A percentile compares a stretch with the other conserved stretches of the same genome.
phyloP scores from a whole-genome alignment of 2,329 filamentous ascomycete genomes.

The Sporothrix mexicana region DNA sequence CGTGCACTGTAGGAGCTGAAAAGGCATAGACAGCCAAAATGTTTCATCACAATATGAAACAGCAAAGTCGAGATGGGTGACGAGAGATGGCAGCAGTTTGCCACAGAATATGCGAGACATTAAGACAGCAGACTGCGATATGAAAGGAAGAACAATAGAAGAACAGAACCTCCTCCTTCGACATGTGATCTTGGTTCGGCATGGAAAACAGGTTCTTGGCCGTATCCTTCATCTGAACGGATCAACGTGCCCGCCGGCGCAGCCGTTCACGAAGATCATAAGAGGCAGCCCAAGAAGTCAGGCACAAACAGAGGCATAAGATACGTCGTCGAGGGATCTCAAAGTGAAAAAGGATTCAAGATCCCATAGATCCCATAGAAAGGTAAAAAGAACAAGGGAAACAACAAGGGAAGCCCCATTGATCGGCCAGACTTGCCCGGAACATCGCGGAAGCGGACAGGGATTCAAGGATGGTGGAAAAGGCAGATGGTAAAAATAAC shows the following conservation, averaged over 20 bases:
- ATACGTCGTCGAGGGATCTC: background rate
- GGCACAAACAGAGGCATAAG: background rate
- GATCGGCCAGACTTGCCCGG: constrained; percentile 5
- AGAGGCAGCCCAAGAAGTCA: background rate
- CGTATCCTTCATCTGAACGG: background rate
- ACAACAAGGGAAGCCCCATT: background rate
- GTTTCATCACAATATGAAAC: constrained; percentile 18
- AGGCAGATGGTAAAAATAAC: background rate
- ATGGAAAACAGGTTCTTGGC: background rate
- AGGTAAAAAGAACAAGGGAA: background rate
- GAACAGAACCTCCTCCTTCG: too few species aligned
- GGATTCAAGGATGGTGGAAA: background rate
- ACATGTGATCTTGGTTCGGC: too few species aligned
- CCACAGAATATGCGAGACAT: too few species aligned
- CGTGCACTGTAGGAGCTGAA: background rate
- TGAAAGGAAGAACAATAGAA: too few species aligned
- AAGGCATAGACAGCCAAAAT: background rate
- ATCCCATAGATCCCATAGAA: too few species aligned
- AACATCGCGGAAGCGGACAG: background rate
- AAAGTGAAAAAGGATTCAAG: background rate
- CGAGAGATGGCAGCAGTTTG: background rate
- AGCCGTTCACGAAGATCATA: background rate
- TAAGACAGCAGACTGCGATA: too few species aligned
- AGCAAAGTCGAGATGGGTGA: background rate
- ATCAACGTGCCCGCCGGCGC: background rate